phyloP scores from a whole-genome alignment of 306 rosid genomes.

The Glycyrrhiza uralensis region DNA sequence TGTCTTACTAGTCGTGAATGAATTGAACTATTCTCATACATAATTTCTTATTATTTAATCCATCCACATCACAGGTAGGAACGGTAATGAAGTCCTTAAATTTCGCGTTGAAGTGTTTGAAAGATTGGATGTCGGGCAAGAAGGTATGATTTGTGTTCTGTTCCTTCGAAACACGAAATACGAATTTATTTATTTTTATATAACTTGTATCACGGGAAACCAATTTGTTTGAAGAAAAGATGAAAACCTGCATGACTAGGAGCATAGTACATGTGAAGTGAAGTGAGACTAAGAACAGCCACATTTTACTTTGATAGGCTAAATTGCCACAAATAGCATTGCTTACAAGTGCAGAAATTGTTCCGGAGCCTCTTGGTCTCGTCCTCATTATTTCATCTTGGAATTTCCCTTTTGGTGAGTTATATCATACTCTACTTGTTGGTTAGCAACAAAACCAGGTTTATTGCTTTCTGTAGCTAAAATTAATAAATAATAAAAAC shows the following conservation, averaged over 20 bases:
- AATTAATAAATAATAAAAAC: too few relatives aligned
- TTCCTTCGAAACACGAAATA: not conserved
- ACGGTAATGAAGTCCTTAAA: conserved; percentile 56
- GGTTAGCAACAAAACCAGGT: not conserved
- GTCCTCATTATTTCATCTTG: conserved; percentile 78
- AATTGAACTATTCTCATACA: not conserved
- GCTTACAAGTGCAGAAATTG: conserved; percentile 57
- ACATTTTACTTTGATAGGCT: conserved; percentile 42
- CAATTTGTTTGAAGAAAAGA: not conserved
- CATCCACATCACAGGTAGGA: conserved; percentile 49
- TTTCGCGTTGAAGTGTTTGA: conserved; percentile 42
- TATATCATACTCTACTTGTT: not conserved
- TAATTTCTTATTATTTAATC: not conserved
- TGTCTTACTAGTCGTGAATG: too few relatives aligned
- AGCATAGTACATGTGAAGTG: not conserved
- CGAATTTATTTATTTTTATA: not conserved
- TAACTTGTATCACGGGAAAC: not conserved
- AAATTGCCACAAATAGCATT: conserved; percentile 60
- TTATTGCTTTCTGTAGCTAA: not conserved
- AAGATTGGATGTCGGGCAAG: conserved; percentile 63
- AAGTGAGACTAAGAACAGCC: not conserved
- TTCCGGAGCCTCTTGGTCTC: conserved; percentile 69
- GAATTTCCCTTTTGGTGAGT: conserved; percentile 84
- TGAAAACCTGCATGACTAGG: not conserved
- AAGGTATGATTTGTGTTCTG: conserved; percentile 38